Base-by-base conservation (phyloP, 2,329 filamentous ascomycete genomes). In the Pseudogymnoascus verrucosus region DNA sequence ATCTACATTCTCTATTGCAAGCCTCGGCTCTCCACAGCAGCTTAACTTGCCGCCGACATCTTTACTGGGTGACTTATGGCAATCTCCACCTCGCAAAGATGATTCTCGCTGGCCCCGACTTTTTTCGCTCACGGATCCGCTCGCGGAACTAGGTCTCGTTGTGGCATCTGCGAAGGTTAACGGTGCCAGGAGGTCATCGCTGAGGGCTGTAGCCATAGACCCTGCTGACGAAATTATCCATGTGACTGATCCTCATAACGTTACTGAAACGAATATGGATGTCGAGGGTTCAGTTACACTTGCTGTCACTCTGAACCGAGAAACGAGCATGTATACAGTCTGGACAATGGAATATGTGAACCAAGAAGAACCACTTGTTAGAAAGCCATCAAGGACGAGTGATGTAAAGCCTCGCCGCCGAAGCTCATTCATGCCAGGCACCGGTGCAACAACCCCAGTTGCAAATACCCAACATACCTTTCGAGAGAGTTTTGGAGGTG, bases 141-240 rank as follows among this genome's bases (percentile, higher is more conserved):
- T 97, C 64, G 84, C 90, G 2, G 93, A 97, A 69, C 82, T 97
- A 70, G 93, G 93, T 1, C 78, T 96, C 47, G 86, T 97, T 16
- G 89, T 95, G 14, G 4, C 79, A 82, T 60, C 76, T 34, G 36
- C 66, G 19, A 71, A 79, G 67, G 68, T 70, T 12, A 75, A 73
- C 62, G 70, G 68, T 11, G 71, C 84, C 67, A 77, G 74, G 42
- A 74, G 70, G 10, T 72, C 75, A 7, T 72, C 75, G 2, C 78
- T 73, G n/a, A 79, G 78, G 8, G 76, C 79, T 5, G 70, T 73
- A 10, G 84, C 91, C 19, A 81, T 97, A 37, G 87, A 93, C 68
- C 82, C 86, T 12, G 83, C 86, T 1, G 93, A 97, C 72, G 89
- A 95, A 72, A 86, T 97, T 61, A 76, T 97, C 1, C 93, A 96